Conservation (phyloP, 176 grass and related monocot species). For the Tillandsia fasciculata region DNA sequence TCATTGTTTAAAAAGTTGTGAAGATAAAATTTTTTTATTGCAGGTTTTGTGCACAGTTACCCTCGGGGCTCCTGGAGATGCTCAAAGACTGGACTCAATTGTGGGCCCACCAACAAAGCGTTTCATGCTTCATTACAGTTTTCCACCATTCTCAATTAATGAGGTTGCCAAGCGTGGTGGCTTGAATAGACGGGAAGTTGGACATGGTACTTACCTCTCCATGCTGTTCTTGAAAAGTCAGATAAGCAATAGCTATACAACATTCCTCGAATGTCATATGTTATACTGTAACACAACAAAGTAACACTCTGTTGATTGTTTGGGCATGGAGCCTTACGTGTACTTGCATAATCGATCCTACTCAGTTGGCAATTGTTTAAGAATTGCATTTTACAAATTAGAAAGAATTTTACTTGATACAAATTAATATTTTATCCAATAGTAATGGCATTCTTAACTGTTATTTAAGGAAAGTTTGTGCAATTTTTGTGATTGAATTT, state of each 20-base stretch:
- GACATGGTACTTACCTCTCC: conserved; percentile 55
- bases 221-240: conserved; percentile 14
- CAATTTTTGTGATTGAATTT: too few species aligned
- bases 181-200: conserved; percentile 94
- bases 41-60: conserved; percentile 98
- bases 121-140: conserved; percentile 99
- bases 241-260: background rate
- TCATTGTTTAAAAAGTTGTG: background rate
- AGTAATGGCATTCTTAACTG: too few species aligned
- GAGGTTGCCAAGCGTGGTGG: conserved; percentile 84
- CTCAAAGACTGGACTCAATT: conserved; percentile 85
- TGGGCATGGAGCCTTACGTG: background rate
- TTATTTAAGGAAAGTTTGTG: too few species aligned
- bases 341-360: background rate
- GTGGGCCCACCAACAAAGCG: conserved; percentile 93
- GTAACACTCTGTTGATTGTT: background rate
- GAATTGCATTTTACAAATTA: too few species aligned
- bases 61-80: conserved; percentile 84
- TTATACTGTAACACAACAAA: background rate
- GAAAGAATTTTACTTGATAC: too few species aligned
- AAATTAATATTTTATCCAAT: too few species aligned
- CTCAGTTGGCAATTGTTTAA: background rate
- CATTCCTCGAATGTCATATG: background rate
- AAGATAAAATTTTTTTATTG: conserved; percentile 16
- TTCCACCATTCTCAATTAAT: conserved; percentile 96